These are phyloP conservation scores for Colletotrichum sp. DNA, from an alignment of 2,329 filamentous ascomycete genomes.

Conservation along the genomic window DNA sequence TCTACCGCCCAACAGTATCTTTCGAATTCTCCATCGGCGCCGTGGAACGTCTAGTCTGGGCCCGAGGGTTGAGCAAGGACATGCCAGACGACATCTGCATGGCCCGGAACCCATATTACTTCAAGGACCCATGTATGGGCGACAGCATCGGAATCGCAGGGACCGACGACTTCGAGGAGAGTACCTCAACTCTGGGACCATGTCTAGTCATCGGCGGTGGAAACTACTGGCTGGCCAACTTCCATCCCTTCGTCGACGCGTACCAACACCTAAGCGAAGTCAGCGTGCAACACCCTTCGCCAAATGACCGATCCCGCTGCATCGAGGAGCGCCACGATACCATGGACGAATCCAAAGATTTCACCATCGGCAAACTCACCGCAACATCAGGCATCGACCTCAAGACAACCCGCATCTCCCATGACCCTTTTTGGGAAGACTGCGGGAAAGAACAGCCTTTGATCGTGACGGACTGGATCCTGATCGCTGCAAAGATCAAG, in stretches of 20 bases:
- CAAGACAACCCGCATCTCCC: constrained; percentile 47
- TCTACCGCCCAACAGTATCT: constrained; percentile 30
- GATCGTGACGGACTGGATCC: constrained; percentile 49
- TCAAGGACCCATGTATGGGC: constrained; percentile 47
- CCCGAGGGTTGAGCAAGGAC: constrained; percentile 39
- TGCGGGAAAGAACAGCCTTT: constrained; percentile 42
- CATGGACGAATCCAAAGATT: constrained; percentile 31
- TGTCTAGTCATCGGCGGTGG: constrained; percentile 41
- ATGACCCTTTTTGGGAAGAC: constrained; percentile 51
- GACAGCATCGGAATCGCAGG: constrained; percentile 46
- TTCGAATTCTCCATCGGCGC: constrained; percentile 44
- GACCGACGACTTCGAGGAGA: constrained; percentile 33
- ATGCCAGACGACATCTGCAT: constrained; percentile 45
- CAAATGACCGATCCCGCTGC: constrained; percentile 42
- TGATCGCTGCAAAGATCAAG: constrained; percentile 38
- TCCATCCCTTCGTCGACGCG: constrained; percentile 47
- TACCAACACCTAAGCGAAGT: constrained; percentile 31
- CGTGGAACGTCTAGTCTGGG: constrained; percentile 43
- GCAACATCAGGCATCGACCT: constrained; percentile 47
- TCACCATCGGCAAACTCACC: constrained; percentile 38
- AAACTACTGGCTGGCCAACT: constrained; percentile 48
- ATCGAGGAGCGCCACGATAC: constrained; percentile 40
- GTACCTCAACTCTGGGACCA: constrained; percentile 47
- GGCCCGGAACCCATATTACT: constrained; percentile 48
- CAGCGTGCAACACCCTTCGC: constrained; percentile 45